phyloP scores from a whole-genome alignment of 106 monocot genomes.

The Narthecium ossifragum region DNA sequence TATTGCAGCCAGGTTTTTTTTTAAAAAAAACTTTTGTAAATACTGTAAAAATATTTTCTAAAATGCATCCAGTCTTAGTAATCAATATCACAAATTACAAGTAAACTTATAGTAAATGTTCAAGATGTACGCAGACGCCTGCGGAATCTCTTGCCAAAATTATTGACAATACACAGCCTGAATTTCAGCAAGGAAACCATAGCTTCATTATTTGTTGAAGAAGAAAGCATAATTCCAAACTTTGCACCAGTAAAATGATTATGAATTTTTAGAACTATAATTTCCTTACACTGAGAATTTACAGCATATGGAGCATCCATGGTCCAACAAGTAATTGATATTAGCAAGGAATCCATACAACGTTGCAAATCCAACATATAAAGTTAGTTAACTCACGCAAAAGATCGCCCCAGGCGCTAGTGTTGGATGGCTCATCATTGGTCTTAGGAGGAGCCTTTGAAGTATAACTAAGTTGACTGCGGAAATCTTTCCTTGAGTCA shows the following conservation, averaged over 20 bases:
- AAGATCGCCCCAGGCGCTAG: conserved; percentile 24
- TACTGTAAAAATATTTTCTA: neutral
- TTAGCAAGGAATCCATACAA: too few relatives aligned
- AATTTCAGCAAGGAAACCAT: too few relatives aligned
- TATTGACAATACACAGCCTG: too few relatives aligned
- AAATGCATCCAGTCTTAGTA: neutral
- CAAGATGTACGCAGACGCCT: too few relatives aligned
- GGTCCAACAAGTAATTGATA: too few relatives aligned
- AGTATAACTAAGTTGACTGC: conserved; percentile 33
- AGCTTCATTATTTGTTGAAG: too few relatives aligned
- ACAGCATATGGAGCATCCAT: neutral
- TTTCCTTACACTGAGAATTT: neutral
- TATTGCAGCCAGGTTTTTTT: too few relatives aligned
- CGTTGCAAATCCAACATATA: too few relatives aligned
- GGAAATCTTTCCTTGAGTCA: conserved; percentile 43
- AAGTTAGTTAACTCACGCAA: conserved; percentile 22
- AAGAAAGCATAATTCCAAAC: too few relatives aligned
- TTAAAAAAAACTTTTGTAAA: neutral
- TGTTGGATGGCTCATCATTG: conserved; percentile 30
- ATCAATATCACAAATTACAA: neutral
- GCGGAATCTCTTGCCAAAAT: too few relatives aligned
- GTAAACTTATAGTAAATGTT: neutral
- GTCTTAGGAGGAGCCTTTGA: conserved; percentile 40
- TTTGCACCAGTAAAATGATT: too few relatives aligned
- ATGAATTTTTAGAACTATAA: neutral